These are phyloP conservation scores for Teunomyces lycoperdinae DNA, from an alignment of 805 yeast genomes.

Conservation along the genomic window DNA sequence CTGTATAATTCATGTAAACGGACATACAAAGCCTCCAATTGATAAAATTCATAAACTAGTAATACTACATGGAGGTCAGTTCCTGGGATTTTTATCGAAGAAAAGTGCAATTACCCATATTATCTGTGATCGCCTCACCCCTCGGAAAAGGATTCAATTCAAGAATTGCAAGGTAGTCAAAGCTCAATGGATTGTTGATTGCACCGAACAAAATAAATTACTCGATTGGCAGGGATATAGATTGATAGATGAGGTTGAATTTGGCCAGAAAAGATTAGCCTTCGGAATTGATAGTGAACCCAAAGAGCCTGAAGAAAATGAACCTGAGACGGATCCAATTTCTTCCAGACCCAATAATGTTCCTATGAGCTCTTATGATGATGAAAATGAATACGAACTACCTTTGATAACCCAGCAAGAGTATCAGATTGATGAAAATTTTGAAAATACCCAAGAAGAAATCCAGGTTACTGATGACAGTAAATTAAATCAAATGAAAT, in stretches of 20 bases:
- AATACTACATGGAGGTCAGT: conserved; percentile 76
- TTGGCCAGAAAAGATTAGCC: conserved; percentile 48
- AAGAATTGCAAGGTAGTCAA: conserved; percentile 68
- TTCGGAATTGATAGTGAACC: conserved; percentile 3
- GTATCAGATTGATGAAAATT: conserved; percentile 6
- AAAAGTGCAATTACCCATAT: conserved; percentile 83
- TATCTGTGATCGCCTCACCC: conserved; percentile 74
- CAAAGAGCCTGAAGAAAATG: conserved; percentile 1
- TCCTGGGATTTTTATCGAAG: conserved; percentile 62
- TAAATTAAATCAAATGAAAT: conserved; percentile 4
- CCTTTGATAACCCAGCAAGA: conserved; percentile 12
- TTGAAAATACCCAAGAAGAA: background rate
- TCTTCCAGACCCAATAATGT: background rate
- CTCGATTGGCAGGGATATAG: conserved; percentile 71
- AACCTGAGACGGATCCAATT: conserved; percentile 2
- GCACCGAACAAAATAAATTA: conserved; percentile 46
- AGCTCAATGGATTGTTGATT: conserved; percentile 79
- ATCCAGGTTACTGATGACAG: background rate
- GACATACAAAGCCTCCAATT: conserved; percentile 82
- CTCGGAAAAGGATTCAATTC: conserved; percentile 66
- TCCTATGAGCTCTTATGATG: background rate
- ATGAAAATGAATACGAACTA: conserved; percentile 3
- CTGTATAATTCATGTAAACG: conserved; percentile 79
- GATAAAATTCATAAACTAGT: conserved; percentile 67
- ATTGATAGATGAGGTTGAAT: conserved; percentile 48